phyloP scores from a whole-genome alignment of 1,284 basidiomycete species.

The Veloboletus limbatus region DNA sequence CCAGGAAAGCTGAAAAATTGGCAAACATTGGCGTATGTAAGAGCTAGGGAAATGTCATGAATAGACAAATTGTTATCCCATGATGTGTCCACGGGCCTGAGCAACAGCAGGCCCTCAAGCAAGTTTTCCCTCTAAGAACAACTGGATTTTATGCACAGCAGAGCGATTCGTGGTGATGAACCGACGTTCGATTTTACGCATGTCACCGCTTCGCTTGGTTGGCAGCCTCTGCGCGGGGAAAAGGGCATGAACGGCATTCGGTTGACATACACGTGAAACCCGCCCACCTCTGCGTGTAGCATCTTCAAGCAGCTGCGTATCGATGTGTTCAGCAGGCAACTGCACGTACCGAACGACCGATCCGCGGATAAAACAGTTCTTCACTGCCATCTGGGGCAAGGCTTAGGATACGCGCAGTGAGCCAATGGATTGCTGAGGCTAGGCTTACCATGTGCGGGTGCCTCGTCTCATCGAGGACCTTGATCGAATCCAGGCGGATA shows the following conservation, averaged over 20 bases:
- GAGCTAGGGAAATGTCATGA: slow-evolving; percentile 30
- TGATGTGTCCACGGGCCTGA: not conserved
- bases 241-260: slow-evolving; percentile 7
- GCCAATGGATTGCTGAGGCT: not conserved
- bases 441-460: slow-evolving; percentile 92
- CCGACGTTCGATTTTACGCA: not conserved
- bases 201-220: slow-evolving; percentile 54
- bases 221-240: slow-evolving; percentile 43
- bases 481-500: slow-evolving; percentile 93
- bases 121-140: not conserved
- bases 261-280: not conserved
- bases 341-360: slow-evolving; percentile 98
- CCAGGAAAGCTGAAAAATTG: slow-evolving; percentile 62
- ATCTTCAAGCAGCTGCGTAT: slow-evolving; percentile 95
- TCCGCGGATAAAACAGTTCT: slow-evolving; percentile 98
- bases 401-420: not conserved
- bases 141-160: not conserved
- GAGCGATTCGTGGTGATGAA: not conserved
- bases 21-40: slow-evolving; percentile 58
- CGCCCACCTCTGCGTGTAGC: slow-evolving; percentile 90
- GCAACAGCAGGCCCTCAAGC: not conserved
- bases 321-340: slow-evolving; percentile 88
- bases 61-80: slow-evolving; percentile 7
- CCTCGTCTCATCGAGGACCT: slow-evolving; percentile 86
- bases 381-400: slow-evolving; percentile 85